A percentile compares a stretch with the other conserved stretches of the same genome.
Evolutionary conservation across 192 early-diverging fungal genomes (phyloP).

Genomic region (Coemansia sp.): DNA sequence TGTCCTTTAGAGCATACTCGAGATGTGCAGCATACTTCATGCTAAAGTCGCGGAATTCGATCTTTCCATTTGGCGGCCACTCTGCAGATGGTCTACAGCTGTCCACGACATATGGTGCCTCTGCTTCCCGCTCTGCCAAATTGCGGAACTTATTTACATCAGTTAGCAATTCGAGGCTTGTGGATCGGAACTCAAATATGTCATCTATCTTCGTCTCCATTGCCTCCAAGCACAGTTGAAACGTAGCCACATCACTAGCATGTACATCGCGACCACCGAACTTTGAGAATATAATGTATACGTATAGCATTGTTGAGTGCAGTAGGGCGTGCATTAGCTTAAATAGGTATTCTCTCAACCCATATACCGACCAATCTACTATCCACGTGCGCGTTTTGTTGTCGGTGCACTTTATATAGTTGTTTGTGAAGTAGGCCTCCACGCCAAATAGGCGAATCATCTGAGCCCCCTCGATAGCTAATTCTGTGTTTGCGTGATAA

Average conservation of each 20-base stretch:
- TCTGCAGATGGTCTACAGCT: background rate
- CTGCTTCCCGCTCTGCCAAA: background rate
- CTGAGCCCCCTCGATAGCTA: background rate
- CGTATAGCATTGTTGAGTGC: background rate
- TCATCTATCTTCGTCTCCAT: background rate
- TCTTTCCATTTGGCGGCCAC: slow-evolving; percentile 25
- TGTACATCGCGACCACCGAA: background rate
- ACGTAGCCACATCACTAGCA: background rate
- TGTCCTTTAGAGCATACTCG: slow-evolving; percentile 30
- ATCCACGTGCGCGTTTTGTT: background rate
- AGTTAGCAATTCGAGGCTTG: background rate
- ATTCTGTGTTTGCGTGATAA: background rate
- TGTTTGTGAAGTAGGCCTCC: background rate
- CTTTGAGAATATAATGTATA: background rate
- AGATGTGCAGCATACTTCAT: slow-evolving; percentile 20
- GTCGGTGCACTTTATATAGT: background rate
- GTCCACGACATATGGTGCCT: slow-evolving; percentile 14
- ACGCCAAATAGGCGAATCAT: background rate
- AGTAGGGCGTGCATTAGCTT: background rate
- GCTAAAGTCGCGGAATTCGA: slow-evolving; percentile 37
- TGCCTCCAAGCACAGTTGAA: background rate
- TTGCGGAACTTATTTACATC: background rate
- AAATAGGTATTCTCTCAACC: background rate
- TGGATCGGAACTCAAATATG: background rate
- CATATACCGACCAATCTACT: background rate